These are phyloP conservation scores for Mrakia frigida DNA, from an alignment of 768 basidiomycete genomes.

Conservation along the genomic window DNA sequence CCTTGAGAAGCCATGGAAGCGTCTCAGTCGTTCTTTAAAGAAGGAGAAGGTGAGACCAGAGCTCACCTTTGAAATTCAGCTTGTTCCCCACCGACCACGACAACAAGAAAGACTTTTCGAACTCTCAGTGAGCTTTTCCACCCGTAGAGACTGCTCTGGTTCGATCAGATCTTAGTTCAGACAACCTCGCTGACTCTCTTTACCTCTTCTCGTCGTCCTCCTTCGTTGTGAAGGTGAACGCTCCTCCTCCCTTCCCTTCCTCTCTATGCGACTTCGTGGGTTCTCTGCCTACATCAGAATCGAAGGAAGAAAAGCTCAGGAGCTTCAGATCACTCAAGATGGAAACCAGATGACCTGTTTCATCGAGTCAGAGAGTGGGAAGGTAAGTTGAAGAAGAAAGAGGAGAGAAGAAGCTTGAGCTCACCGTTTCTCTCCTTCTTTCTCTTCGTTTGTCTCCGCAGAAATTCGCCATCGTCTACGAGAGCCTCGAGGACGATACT, in stretches of 20 bases:
- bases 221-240: too few relatives aligned
- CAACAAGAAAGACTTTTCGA: too few relatives aligned
- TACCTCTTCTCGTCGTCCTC: too few relatives aligned
- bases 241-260: not conserved
- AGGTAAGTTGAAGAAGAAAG: not conserved
- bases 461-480: not conserved
- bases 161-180: too few relatives aligned
- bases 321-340: not conserved
- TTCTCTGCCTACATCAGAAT: not conserved
- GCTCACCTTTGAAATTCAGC: too few relatives aligned
- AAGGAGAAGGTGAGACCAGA: too few relatives aligned
- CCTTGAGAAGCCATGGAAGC: not conserved
- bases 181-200: too few relatives aligned
- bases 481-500: not conserved
- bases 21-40: not conserved
- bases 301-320: not conserved
- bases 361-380: not conserved
- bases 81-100: too few relatives aligned
- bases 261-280: not conserved
- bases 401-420: not conserved
- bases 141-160: too few relatives aligned
- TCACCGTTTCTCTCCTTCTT: not conserved
- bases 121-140: too few relatives aligned
- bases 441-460: not conserved
- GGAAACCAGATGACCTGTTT: constrained; percentile 2